phyloP scores from a whole-genome alignment of 2,329 filamentous ascomycete species.

The Diaporthe sp. region DNA sequence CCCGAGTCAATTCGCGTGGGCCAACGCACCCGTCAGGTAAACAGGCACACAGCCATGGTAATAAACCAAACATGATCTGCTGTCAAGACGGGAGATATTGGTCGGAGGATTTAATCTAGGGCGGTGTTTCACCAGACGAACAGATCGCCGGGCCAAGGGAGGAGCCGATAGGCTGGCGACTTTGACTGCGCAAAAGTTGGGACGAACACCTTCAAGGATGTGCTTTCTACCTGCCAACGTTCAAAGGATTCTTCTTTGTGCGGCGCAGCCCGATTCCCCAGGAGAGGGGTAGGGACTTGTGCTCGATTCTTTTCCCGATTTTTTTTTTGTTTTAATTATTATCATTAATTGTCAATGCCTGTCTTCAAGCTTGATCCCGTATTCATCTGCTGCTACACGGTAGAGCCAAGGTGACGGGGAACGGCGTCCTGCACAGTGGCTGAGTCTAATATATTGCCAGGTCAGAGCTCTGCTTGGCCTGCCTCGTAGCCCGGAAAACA shows the following conservation, averaged over 20 bases:
- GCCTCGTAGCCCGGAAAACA: not conserved
- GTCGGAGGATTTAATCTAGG: slow-evolving; percentile 9
- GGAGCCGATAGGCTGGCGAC: slow-evolving; percentile 1
- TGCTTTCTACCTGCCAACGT: not conserved
- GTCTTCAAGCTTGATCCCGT: not conserved
- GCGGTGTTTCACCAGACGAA: slow-evolving; percentile 17
- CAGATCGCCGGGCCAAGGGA: slow-evolving; percentile 10
- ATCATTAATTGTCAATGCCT: not conserved
- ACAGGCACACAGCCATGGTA: not conserved
- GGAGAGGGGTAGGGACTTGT: not conserved
- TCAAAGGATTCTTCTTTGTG: not conserved
- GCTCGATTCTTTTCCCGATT: not conserved
- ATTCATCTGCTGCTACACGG: not conserved
- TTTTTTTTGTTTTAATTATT: not conserved
- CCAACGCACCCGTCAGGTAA: not conserved
- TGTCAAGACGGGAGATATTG: not conserved
- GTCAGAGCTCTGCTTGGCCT: slow-evolving; percentile 19
- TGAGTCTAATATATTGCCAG: slow-evolving; percentile 18
- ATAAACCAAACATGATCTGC: not conserved
- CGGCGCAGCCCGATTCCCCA: not conserved
- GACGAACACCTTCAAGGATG: slow-evolving; percentile 1
- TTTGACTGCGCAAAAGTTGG: not conserved
- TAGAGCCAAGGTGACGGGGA: not conserved
- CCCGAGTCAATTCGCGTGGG: not conserved
- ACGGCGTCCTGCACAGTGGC: slow-evolving; percentile 7